Base-by-base conservation (phyloP, 1,284 basidiomycete species). In the Cutaneotrichosporon daszewskae region DNA sequence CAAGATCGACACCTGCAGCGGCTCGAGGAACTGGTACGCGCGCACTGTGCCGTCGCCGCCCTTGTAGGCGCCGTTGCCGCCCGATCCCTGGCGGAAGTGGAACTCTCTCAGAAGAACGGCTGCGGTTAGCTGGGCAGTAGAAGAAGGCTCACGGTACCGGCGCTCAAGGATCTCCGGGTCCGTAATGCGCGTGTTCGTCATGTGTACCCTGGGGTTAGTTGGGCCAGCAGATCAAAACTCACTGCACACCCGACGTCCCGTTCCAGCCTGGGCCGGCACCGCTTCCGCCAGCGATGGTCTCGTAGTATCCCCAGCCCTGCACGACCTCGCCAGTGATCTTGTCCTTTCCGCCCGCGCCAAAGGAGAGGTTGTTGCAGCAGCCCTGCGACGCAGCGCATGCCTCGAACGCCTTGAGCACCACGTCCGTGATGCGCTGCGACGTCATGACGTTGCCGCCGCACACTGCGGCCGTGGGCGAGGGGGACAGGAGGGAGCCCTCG, bases 331-430 rank as follows among this genome's bases (percentile, higher is more conserved):
- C 45, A 22, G 37, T 40, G 16, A 39, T 9, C 8, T 36, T 31
- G 32, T 45, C 37, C 26, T 45, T 45, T 19, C 28, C 32, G 7
- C 45, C 40, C 16, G 31, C 34, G n/a, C 40, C 44, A 28, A 49
- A 44, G 24, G 42, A 35, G 10, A 37, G 18, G 13, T 95, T 94
- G 66, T 85, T 87, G 51, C 50, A 55, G 49, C 55, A 60, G 9
- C 94, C 94, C 66, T 97, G 91, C 60, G 84, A 88, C 0, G 92
- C 92, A 10, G 92, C 88, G 40, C 84, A 87, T 0, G 90, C 92
- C 47, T 85, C 77, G 74, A 98, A 97, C 0, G 92, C 91, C 59
- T 84, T 85, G 37, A 97, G 74, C 4, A 97, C 88, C 0, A 95
- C 89, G 62, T 97, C 94, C 0, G 94, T 91, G 46, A 97, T 87